These are phyloP conservation scores for Trypanosoma platydactyli DNA, from an alignment of 208 protist genomes.

Conservation along the genomic window DNA sequence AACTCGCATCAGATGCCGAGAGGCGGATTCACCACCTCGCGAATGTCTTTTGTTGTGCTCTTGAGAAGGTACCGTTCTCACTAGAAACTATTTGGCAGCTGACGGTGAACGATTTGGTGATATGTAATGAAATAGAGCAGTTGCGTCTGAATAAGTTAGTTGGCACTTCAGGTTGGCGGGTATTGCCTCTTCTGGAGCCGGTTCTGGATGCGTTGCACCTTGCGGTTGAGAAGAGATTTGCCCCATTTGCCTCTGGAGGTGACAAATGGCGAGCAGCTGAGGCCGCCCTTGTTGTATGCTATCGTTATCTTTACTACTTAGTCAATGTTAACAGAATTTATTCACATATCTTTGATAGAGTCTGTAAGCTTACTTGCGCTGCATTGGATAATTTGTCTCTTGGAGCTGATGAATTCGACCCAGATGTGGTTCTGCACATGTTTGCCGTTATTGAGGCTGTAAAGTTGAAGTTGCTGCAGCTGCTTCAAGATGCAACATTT, in stretches of 20 bases:
- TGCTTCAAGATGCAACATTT: background rate
- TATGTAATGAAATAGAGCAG: background rate
- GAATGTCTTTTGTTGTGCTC: background rate
- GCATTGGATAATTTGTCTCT: background rate
- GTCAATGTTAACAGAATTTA: background rate
- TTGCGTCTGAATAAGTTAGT: background rate
- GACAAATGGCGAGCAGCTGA: slow-evolving; percentile 4
- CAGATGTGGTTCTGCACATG: background rate
- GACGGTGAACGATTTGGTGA: slow-evolving; percentile 4
- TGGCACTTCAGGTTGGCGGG: background rate
- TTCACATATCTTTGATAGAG: background rate
- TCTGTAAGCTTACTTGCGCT: slow-evolving; percentile 9
- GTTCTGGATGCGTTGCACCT: slow-evolving; percentile 11
- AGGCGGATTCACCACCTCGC: background rate
- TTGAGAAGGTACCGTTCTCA: slow-evolving; percentile 8
- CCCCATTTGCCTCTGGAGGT: background rate
- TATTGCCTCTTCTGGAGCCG: background rate
- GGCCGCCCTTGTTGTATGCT: slow-evolving; percentile 4
- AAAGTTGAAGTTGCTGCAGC: background rate
- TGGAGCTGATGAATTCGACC: background rate
- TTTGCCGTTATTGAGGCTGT: background rate
- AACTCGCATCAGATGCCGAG: background rate
- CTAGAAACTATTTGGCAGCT: slow-evolving; percentile 1
- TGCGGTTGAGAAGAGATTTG: background rate
- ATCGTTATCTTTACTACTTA: slow-evolving; percentile 6